A percentile compares a stretch with the other conserved stretches of the same genome.
phyloP scores from a whole-genome alignment of 2,329 filamentous ascomycete species.

The Elsinoe arachidis region DNA sequence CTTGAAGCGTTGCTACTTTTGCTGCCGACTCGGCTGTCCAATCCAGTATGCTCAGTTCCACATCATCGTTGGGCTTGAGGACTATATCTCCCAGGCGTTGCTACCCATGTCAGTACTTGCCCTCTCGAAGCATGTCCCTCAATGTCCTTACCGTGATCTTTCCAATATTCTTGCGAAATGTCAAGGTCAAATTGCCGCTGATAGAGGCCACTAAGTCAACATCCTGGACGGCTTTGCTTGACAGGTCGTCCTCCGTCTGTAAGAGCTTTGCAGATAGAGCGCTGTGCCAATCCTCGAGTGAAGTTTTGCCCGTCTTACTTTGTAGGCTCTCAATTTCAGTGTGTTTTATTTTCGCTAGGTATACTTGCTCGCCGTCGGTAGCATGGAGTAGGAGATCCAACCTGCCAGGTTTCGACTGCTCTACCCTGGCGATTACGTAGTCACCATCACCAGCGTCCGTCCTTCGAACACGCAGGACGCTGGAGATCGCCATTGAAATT shows the following conservation, averaged over 20 bases:
- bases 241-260: slow-evolving; percentile 31
- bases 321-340: slow-evolving; percentile 46
- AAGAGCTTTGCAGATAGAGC: slow-evolving; percentile 52
- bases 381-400: slow-evolving; percentile 60
- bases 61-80: slow-evolving; percentile 47
- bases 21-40: slow-evolving; percentile 54
- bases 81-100: slow-evolving; percentile 61
- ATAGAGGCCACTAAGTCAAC: slow-evolving; percentile 54
- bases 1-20: slow-evolving; percentile 29
- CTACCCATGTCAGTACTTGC: slow-evolving; percentile 30
- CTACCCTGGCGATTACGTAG: slow-evolving; percentile 55
- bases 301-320: neutral
- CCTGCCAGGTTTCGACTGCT: slow-evolving; percentile 40
- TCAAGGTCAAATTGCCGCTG: slow-evolving; percentile 48
- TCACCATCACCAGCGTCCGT: slow-evolving; percentile 28
- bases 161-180: slow-evolving; percentile 55
- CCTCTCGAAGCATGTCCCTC: neutral
- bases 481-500: slow-evolving; percentile 18
- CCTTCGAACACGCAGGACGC: slow-evolving; percentile 52
- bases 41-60: slow-evolving; percentile 57
- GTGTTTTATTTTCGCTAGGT: slow-evolving; percentile 52
- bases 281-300: slow-evolving; percentile 55
- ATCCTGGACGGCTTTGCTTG: slow-evolving; percentile 38
- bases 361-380: slow-evolving; percentile 58
- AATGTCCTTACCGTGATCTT: slow-evolving; percentile 54